A percentile compares a stretch with the other conserved stretches of the same genome.
phyloP scores from a whole-genome alignment of 179 eudicot genomes.

The Amaranthus tricolor region DNA sequence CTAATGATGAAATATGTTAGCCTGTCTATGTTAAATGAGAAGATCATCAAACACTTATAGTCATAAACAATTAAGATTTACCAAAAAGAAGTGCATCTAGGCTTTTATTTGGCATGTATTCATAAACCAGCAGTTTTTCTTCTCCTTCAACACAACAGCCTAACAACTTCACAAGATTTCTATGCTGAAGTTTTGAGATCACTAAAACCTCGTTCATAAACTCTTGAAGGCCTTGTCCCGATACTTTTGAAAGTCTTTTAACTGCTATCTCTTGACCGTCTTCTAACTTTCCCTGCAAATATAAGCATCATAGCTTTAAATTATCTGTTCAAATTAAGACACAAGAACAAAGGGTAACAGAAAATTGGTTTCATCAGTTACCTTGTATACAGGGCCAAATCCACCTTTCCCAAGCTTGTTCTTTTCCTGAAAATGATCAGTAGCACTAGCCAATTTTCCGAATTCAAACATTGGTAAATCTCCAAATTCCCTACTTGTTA shows the following conservation, averaged over 20 bases:
- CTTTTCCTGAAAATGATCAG: constrained; percentile 22
- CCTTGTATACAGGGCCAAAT: constrained; percentile 38
- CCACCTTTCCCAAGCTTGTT: constrained; percentile 44
- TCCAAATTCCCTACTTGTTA: constrained; percentile 4
- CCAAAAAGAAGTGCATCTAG: constrained; percentile 39
- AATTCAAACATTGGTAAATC: constrained; percentile 33
- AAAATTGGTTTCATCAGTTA: constrained; percentile 4
- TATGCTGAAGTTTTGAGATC: constrained; percentile 37
- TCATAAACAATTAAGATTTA: constrained; percentile 7
- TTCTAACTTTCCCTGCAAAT: constrained; percentile 26
- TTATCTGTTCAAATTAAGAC: neutral
- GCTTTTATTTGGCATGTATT: constrained; percentile 46
- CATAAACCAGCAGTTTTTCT: constrained; percentile 41
- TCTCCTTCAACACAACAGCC: constrained; percentile 35
- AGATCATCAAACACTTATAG: neutral
- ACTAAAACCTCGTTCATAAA: constrained; percentile 36
- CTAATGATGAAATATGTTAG: constrained; percentile 13
- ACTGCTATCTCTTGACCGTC: constrained; percentile 27
- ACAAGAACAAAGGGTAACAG: neutral
- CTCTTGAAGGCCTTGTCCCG: constrained; percentile 31
- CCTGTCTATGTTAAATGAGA: neutral
- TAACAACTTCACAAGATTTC: constrained; percentile 33
- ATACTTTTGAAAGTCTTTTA: constrained; percentile 33
- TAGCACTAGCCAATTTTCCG: constrained; percentile 26
- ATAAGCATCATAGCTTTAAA: neutral